Base-by-base conservation (phyloP, 129 eudicot species). In the Artemisia argyi region DNA sequence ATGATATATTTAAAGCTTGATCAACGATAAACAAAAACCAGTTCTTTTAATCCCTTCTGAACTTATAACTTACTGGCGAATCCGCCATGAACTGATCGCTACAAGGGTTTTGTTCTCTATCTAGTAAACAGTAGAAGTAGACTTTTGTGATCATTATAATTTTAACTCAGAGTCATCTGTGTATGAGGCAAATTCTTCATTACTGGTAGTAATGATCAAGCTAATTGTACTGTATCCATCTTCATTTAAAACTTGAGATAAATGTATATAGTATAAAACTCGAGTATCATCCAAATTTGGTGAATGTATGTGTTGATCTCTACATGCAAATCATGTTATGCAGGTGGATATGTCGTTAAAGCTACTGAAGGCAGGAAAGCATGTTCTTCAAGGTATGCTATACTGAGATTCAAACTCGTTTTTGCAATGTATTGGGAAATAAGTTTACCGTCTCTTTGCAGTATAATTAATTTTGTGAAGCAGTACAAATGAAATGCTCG, bases 341-440 rank as follows among this genome's bases (percentile, higher is more conserved):
- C 79, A 93, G 98, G 98, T 89, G 55, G 96, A 93, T 47, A 87
- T 84, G 72, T 87, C 98, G 11, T 66, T 85, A 51, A 89, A 76
- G 85, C 85, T 93, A 61, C 80, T 93, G 52, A 93, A 85, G 78
- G 95, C 84, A 64, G 98, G 98, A 78, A 93, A 93, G 77, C 98
- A 93, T 85, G 98, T 93, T 73, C 85, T 93, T 76, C 97, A 90
- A 87, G 97, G 97, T 90, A 47, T 10, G 24, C 26, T 6, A 2
- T 35, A 2, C 22, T 1, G 2, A 26, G 26, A 22, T 12, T 30
- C 48, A 32, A n/a, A 35, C 15, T 11, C 15, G 15, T 61, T 26
- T 1, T 61, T 61, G 20, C 32, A 3, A 12, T 13, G 13, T 30
- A 59, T 24, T 39, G 46, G 46, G 46, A 39, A 39, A 39, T 2